phyloP scores from a whole-genome alignment of 1,139 yeast species.

The Suhomyces bolitotheri region DNA sequence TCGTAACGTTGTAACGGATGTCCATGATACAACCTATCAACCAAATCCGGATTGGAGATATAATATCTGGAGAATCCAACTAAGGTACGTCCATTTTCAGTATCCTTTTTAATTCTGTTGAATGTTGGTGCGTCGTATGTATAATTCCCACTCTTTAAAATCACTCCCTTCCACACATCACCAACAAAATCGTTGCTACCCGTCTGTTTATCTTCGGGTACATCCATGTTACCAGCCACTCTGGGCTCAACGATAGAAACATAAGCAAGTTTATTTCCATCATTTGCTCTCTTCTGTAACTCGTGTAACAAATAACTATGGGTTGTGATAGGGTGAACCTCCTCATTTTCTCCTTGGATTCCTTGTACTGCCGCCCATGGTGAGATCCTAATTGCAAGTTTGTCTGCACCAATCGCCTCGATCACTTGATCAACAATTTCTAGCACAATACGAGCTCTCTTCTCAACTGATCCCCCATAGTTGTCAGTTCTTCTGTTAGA shows the following conservation, averaged over 20 bases:
- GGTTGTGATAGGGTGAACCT: constrained; percentile 24
- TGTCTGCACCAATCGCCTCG: constrained; percentile 47
- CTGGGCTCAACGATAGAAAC: constrained; percentile 16
- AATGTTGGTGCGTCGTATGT: constrained; percentile 12
- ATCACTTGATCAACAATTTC: constrained; percentile 28
- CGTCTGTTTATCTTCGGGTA: constrained; percentile 5
- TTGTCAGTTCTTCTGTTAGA: constrained; percentile 19
- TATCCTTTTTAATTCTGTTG: constrained; percentile 17
- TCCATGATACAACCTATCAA: constrained; percentile 15
- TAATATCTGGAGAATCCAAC: constrained; percentile 30
- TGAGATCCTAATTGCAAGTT: constrained; percentile 58
- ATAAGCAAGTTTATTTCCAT: constrained; percentile 33
- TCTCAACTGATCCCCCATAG: constrained; percentile 21
- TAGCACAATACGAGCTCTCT: constrained; percentile 15
- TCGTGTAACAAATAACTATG: constrained; percentile 34
- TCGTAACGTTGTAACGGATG: constrained; percentile 20
- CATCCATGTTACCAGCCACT: constrained; percentile 16
- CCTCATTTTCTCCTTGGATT: constrained; percentile 29
- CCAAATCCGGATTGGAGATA: constrained; percentile 19
- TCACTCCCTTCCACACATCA: constrained; percentile 18
- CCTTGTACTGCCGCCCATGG: constrained; percentile 54
- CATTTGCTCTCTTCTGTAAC: constrained; percentile 38
- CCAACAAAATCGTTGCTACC: constrained; percentile 13
- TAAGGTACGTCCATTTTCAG: constrained; percentile 29
- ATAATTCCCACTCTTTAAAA: constrained; percentile 13